phyloP scores from a whole-genome alignment of 805 yeast species.

The Brettanomyces naardenensis region DNA sequence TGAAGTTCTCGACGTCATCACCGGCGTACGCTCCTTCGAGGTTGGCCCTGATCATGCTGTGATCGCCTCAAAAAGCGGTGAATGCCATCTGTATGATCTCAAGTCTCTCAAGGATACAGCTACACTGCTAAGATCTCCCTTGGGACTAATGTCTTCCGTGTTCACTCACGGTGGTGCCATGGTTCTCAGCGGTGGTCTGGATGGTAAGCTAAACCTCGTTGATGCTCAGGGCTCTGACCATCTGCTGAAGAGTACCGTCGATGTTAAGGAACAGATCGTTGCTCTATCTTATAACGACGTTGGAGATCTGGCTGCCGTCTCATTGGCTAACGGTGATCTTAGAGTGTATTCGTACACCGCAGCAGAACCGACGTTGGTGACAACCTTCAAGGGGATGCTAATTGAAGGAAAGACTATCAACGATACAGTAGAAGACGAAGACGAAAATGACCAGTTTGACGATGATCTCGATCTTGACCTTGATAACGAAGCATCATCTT shows the following conservation, averaged over 20 bases:
- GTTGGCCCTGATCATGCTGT: slow-evolving; percentile 12
- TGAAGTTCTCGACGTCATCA: slow-evolving; percentile 43
- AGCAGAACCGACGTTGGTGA: slow-evolving; percentile 43
- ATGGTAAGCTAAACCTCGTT: slow-evolving; percentile 42
- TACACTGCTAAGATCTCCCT: slow-evolving; percentile 34
- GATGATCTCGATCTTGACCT: slow-evolving; percentile 10
- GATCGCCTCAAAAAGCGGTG: slow-evolving; percentile 36
- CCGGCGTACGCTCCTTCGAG: slow-evolving; percentile 36
- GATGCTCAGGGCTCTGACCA: slow-evolving; percentile 23
- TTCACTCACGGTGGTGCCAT: slow-evolving; percentile 57
- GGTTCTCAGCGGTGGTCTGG: slow-evolving; percentile 60
- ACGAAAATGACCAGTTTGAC: slow-evolving; percentile 22
- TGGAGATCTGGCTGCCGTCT: slow-evolving; percentile 49
- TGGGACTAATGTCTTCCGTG: slow-evolving; percentile 43
- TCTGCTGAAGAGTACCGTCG: slow-evolving; percentile 27
- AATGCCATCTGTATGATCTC: slow-evolving; percentile 33
- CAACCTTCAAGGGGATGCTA: slow-evolving; percentile 34
- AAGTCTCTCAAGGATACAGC: slow-evolving; percentile 16
- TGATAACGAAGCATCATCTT: slow-evolving; percentile 20
- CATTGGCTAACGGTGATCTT: slow-evolving; percentile 53
- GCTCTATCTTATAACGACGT: slow-evolving; percentile 48
- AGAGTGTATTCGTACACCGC: slow-evolving; percentile 48
- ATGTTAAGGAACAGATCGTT: slow-evolving; percentile 47
- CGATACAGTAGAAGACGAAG: slow-evolving; percentile 21
- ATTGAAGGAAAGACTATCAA: slow-evolving; percentile 24